Evolutionary conservation across 2,329 filamentous ascomycete genomes (phyloP).

Genomic region (Xylaria hypoxylon): DNA sequence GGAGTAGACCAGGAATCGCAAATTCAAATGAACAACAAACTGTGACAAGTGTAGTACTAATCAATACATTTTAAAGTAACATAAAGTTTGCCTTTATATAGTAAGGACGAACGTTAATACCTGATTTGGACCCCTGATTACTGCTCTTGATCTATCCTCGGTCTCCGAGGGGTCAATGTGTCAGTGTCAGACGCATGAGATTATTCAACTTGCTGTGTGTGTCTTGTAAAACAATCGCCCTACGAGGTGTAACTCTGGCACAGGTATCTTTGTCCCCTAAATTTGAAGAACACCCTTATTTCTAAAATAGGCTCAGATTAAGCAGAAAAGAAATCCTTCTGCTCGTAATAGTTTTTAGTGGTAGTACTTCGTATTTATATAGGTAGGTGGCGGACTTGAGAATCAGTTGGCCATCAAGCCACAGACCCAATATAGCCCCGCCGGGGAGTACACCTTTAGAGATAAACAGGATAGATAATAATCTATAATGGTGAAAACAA

Average conservation of each 20-base stretch:
- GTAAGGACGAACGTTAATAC: background rate
- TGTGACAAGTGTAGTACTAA: background rate
- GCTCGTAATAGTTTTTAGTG: background rate
- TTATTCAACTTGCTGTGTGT: constrained; percentile 7
- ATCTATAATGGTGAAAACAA: background rate
- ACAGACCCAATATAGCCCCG: constrained; percentile 1
- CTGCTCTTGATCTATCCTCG: constrained; percentile 17
- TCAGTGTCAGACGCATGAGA: constrained; percentile 2
- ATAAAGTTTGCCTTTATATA: constrained; percentile 8
- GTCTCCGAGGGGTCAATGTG: background rate
- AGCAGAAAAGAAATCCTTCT: constrained; percentile 7
- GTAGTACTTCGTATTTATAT: constrained; percentile 10
- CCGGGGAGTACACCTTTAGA: background rate
- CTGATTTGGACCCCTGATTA: constrained; percentile 19
- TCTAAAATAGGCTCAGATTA: constrained; percentile 9
- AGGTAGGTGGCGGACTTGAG: background rate
- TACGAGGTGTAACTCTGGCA: background rate
- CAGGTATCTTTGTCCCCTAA: constrained; percentile 18
- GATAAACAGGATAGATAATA: background rate
- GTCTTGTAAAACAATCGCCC: background rate
- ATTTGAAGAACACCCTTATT: constrained; percentile 4
- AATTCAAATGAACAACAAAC: background rate
- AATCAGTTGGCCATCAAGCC: constrained; percentile 18
- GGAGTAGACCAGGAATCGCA: background rate
- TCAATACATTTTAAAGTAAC: constrained; percentile 5